Percentiles rank a stretch among this genome's conserved stretches.
These are phyloP conservation scores for Erodium trifolium DNA, from an alignment of 441 rosid species.

Conservation along the genomic window DNA sequence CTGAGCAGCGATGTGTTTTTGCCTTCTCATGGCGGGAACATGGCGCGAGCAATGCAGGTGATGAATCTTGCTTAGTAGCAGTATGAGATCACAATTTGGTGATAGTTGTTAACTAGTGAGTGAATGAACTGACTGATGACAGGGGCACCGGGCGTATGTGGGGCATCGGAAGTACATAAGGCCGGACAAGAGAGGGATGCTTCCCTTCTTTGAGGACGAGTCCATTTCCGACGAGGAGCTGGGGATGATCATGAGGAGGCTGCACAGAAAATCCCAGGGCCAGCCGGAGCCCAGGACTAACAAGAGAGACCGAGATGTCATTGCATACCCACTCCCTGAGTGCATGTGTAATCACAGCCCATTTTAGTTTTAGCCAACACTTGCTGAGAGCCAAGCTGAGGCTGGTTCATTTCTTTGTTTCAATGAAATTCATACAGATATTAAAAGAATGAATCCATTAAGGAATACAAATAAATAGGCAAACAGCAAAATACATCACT, in stretches of 20 bases:
- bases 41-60: conserved; percentile 65
- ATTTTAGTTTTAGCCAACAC: not conserved
- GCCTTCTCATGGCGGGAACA: conserved; percentile 83
- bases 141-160: conserved; percentile 53
- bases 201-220: conserved; percentile 45
- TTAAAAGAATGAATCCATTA: not conserved
- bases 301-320: conserved; percentile 51
- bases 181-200: conserved; percentile 65
- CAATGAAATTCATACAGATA: no score
- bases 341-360: conserved; percentile 49
- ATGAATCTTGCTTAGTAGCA: no score
- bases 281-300: conserved; percentile 48
- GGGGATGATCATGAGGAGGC: conserved; percentile 35
- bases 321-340: conserved; percentile 65
- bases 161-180: conserved; percentile 67
- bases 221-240: conserved; percentile 47
- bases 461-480: not conserved
- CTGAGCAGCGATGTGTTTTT: conserved; percentile 62
- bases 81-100: no score
- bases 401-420: not conserved
- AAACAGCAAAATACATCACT: not conserved
- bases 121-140: no score
- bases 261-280: conserved; percentile 54
- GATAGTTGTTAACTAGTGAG: no score
- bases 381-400: not conserved